phyloP scores from a whole-genome alignment of 1,139 yeast species.

The Yamadazyma atmosphaerica region DNA sequence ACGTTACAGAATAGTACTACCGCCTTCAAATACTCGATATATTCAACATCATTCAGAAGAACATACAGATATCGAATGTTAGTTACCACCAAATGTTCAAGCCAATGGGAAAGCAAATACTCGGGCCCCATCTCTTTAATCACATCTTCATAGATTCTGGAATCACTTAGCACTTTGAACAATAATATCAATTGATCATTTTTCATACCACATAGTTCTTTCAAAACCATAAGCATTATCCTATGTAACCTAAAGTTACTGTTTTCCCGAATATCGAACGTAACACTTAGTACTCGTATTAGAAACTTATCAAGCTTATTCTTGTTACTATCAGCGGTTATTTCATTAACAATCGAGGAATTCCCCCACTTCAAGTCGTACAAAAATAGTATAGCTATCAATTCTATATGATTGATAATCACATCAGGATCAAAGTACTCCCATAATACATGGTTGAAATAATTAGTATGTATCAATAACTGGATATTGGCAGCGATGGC shows the following conservation, averaged over 20 bases:
- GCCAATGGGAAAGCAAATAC: conserved; percentile 11
- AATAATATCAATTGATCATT: neutral
- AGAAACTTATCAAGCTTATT: conserved; percentile 9
- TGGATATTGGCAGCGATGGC: conserved; percentile 12
- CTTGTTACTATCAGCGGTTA: conserved; percentile 4
- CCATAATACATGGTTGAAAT: conserved; percentile 37
- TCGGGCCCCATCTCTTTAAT: conserved; percentile 7
- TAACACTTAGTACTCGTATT: conserved; percentile 10
- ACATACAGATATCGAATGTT: conserved; percentile 11
- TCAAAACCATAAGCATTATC: conserved; percentile 8
- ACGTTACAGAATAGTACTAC: conserved; percentile 3
- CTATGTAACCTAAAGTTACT: conserved; percentile 12
- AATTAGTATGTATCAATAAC: conserved; percentile 20
- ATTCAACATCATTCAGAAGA: conserved; percentile 5
- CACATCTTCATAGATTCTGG: neutral
- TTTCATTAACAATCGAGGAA: conserved; percentile 2
- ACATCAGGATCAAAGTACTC: conserved; percentile 36
- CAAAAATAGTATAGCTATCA: conserved; percentile 23
- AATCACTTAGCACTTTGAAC: neutral
- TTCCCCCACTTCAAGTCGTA: conserved; percentile 9
- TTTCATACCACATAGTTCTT: neutral
- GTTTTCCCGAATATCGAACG: conserved; percentile 12
- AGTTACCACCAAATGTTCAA: conserved; percentile 4
- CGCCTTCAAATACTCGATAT: conserved; percentile 9
- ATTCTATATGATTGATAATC: conserved; percentile 38